Evolutionary conservation across 257 asterid genomes (phyloP).

Genomic region (Nicotiana noctiflora): DNA sequence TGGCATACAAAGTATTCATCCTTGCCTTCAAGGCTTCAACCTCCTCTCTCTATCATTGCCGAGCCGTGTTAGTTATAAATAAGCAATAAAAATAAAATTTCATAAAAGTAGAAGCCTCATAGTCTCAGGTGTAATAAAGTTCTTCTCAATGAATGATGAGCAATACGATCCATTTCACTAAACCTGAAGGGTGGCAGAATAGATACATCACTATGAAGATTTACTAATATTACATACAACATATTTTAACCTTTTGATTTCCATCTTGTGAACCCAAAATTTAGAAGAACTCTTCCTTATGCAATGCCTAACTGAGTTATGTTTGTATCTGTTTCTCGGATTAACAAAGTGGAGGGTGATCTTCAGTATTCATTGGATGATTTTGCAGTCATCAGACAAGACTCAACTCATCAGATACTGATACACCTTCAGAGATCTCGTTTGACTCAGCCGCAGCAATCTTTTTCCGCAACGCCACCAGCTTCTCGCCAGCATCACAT

Average conservation of each 20-base stretch:
- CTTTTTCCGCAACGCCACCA: conserved; percentile 46
- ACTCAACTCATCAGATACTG: conserved; percentile 44
- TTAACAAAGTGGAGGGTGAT: not conserved
- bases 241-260: not conserved
- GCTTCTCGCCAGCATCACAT: conserved; percentile 77
- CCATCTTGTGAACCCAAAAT: not conserved
- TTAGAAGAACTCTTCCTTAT: not conserved
- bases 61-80: not conserved
- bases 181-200: not conserved
- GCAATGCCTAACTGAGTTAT: not conserved
- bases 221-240: not conserved
- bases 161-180: not conserved
- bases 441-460: conserved; percentile 22
- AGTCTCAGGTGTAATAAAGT: not conserved
- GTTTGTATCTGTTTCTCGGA: not conserved
- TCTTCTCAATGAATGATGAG: not conserved
- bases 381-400: conserved; percentile 30
- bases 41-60: not conserved
- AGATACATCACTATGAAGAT: conserved; percentile 4
- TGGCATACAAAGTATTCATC: not conserved
- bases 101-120: not conserved
- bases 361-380: not conserved
- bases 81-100: not conserved
- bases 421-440: conserved; percentile 18
- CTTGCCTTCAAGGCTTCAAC: not conserved